phyloP scores from a whole-genome alignment of 2,329 filamentous ascomycete genomes.

The Davidsoniella eucalypti region DNA sequence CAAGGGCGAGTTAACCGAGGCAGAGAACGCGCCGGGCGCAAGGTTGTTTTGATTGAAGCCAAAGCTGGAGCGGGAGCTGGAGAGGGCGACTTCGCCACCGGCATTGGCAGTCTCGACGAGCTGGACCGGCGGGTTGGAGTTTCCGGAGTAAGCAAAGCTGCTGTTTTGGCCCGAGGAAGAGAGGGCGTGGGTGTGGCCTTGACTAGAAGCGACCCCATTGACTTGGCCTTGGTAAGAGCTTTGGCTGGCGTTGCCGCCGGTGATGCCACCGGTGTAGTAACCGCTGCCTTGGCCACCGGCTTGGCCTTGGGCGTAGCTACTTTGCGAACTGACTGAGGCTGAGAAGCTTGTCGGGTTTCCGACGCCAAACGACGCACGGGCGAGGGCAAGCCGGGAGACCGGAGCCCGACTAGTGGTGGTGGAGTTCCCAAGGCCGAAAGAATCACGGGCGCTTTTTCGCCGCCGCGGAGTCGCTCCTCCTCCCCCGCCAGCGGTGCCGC shows the following conservation, averaged over 20 bases:
- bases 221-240: constrained; percentile 10
- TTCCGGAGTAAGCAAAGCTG: constrained; percentile 5
- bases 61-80: constrained; percentile 13
- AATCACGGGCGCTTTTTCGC: constrained; percentile 10
- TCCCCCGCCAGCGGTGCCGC: constrained; percentile 9
- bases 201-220: constrained; percentile 7
- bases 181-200: constrained; percentile 2
- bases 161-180: constrained; percentile 10
- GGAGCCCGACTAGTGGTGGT: constrained; percentile 2
- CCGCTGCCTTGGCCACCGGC: neutral
- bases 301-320: constrained; percentile 3
- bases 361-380: constrained; percentile 7
- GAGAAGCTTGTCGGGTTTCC: constrained; percentile 1
- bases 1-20: constrained; percentile 37
- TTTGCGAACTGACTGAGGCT: constrained; percentile 7
- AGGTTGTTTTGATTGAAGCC: constrained; percentile 16
- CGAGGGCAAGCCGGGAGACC: constrained; percentile 2
- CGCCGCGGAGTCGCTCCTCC: constrained; percentile 10
- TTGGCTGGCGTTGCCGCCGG: constrained; percentile 1
- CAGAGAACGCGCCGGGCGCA: constrained; percentile 5
- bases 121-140: constrained; percentile 2
- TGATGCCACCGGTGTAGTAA: neutral
- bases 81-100: constrained; percentile 4
- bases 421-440: constrained; percentile 8
- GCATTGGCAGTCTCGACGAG: constrained; percentile 11